Evolutionary conservation across 257 asterid species (phyloP), one percentile per base, ranked within the genome.

Genomic region (Salvia rosmarinus): DNA sequence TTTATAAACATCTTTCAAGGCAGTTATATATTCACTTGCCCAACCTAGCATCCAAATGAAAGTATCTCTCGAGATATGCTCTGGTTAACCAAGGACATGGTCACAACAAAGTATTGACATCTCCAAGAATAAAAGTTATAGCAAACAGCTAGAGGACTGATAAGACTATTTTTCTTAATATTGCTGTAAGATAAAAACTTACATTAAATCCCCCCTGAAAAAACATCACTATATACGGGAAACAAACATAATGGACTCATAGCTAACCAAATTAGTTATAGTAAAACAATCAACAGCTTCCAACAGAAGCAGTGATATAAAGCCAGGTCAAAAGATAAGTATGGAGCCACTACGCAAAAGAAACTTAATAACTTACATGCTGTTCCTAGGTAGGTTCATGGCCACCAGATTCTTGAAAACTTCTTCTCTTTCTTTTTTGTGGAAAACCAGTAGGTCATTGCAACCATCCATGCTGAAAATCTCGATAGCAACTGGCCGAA

Each of bases 391-490:
- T 37, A 95, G 95, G 86, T 95, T 95, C 98, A 95, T 85, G 81
- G 95, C 93, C 82, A 95, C 87, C 89, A 95, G 78, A 77, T 89
- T 88, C 77, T 81, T 91, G 84, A 95, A 95, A 71, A 95, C 96
- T 64, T 91, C 97, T 79, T 91, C 99, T 73, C 99, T 87, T 86
- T 95, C 99, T 74, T 80, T n/a, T 78, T 95, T 95, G 85, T 91
- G 99, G 85, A 95, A 91, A 81, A 95, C 99, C 83, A 95, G 82
- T 51, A 95, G 88, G 75, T 95, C 99, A 79, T 95, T 95, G 90
- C 97, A 95, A 80, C 99, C 99, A 80, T 95, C 99, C 99, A 95
- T 95, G 89, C 99, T 95, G 82, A 95, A 95, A 74, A 95, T 85
- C 90, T 95, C 99, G 59, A 91, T 81, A 42, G 99, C 99, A 78